A percentile compares a stretch with the other conserved stretches of the same genome.
Conservation (phyloP, 805 yeast species). For the Myxozyma monticola region DNA sequence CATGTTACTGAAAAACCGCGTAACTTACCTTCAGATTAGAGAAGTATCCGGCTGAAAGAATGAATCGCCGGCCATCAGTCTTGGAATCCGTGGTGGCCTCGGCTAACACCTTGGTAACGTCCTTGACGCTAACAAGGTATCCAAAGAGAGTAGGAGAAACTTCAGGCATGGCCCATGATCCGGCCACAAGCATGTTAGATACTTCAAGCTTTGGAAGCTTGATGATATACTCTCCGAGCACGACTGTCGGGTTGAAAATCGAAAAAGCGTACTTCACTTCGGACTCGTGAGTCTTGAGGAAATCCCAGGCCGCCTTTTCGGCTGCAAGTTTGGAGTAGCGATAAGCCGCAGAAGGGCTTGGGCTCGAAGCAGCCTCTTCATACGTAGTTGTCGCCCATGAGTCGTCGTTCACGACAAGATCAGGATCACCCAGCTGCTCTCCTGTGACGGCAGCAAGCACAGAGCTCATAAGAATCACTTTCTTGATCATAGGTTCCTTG, state of each 20-base stretch:
- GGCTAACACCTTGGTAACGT: too few relatives aligned
- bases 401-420: background rate
- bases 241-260: slow-evolving; percentile 35
- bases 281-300: slow-evolving; percentile 39
- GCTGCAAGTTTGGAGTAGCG: slow-evolving; percentile 5
- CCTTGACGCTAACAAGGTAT: too few relatives aligned
- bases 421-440: background rate
- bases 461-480: slow-evolving; percentile 50
- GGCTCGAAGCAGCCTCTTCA: background rate
- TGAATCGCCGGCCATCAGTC: too few relatives aligned
- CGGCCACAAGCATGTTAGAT: too few relatives aligned
- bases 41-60: too few relatives aligned
- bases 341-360: background rate
- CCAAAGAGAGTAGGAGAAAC: too few relatives aligned
- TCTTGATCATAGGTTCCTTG: slow-evolving; percentile 39
- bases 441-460: slow-evolving; percentile 44
- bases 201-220: too few relatives aligned
- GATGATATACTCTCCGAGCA: too few relatives aligned
- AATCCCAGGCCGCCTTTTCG: slow-evolving; percentile 53
- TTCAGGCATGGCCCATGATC: too few relatives aligned
- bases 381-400: background rate
- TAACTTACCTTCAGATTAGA: too few relatives aligned
- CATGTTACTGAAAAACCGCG: too few relatives aligned
- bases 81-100: too few relatives aligned
- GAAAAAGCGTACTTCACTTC: slow-evolving; percentile 29